Evolutionary conservation across 2,329 filamentous ascomycete genomes (phyloP).

Genomic region (Aquanectria penicillioides): DNA sequence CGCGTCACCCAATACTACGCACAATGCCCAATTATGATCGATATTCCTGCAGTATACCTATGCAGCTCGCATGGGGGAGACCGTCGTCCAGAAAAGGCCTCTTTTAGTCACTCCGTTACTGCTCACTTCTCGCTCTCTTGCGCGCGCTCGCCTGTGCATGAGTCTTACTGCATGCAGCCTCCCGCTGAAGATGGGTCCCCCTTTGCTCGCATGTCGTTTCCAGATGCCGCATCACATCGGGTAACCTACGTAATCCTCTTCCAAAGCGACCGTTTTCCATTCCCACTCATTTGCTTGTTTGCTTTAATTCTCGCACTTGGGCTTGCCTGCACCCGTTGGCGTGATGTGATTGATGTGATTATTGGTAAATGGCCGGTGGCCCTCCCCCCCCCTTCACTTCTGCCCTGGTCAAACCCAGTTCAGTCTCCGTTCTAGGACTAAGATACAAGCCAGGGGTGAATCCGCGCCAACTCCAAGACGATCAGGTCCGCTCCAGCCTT

Average conservation of each 20-base stretch:
- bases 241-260: conserved; percentile 3
- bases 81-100: conserved; percentile 2
- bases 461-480: conserved; percentile 9
- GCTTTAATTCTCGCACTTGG: neutral
- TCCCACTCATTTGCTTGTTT: neutral
- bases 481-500: neutral
- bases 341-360: conserved; percentile 23
- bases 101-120: too few species aligned
- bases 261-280: too few species aligned
- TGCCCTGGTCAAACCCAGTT: neutral
- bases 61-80: too few species aligned
- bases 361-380: conserved; percentile 4
- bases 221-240: too few species aligned
- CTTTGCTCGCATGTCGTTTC: too few species aligned
- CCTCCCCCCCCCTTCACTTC: neutral
- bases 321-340: conserved; percentile 1
- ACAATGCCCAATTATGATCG: too few species aligned
- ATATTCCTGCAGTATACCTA: too few species aligned
- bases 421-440: neutral
- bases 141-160: too few species aligned
- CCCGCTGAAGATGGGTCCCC: neutral
- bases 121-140: too few species aligned
- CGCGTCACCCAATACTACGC: too few species aligned
- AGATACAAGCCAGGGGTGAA: conserved; percentile 23
- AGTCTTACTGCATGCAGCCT: neutral